Percentiles rank a stretch among this genome's conserved stretches.
Evolutionary conservation across 805 yeast species (phyloP).

Genomic region (Kluyveromyces starmeri): DNA sequence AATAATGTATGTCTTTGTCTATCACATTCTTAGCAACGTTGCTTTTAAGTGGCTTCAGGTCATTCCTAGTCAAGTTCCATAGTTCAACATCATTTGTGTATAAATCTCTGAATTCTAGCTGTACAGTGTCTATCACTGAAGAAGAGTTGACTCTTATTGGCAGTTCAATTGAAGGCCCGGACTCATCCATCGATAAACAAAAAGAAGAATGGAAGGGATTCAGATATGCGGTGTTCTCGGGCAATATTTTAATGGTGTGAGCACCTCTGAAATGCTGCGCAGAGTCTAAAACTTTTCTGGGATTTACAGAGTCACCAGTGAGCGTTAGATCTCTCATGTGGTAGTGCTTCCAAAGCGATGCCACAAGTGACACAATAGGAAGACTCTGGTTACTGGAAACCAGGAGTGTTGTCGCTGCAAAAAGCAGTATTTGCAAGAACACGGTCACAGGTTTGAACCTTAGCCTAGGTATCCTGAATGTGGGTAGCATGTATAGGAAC

Average conservation of each 20-base stretch:
- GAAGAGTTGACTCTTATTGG: slow-evolving; percentile 82
- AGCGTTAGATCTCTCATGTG: slow-evolving; percentile 43
- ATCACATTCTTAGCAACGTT: slow-evolving; percentile 15
- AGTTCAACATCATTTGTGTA: slow-evolving; percentile 38
- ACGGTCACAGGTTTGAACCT: slow-evolving; percentile 54
- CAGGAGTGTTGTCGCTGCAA: slow-evolving; percentile 45
- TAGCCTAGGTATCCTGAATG: slow-evolving; percentile 67
- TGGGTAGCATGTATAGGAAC: slow-evolving; percentile 61
- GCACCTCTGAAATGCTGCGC: slow-evolving; percentile 68
- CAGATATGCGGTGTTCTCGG: slow-evolving; percentile 80
- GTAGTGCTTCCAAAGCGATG: slow-evolving; percentile 38
- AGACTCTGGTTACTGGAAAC: slow-evolving; percentile 43
- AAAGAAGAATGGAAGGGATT: slow-evolving; percentile 63
- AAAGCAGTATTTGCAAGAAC: slow-evolving; percentile 35
- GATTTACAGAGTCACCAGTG: slow-evolving; percentile 37
- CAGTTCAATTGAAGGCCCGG: slow-evolving; percentile 32
- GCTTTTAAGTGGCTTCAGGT: slow-evolving; percentile 36
- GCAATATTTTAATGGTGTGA: slow-evolving; percentile 77
- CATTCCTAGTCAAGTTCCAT: slow-evolving; percentile 48
- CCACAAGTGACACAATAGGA: slow-evolving; percentile 34
- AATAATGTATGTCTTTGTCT: slow-evolving; percentile 36
- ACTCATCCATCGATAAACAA: slow-evolving; percentile 43
- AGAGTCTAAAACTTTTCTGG: slow-evolving; percentile 18
- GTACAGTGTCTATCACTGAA: slow-evolving; percentile 56
- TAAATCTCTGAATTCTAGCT: slow-evolving; percentile 52